A percentile compares a stretch with the other conserved stretches of the same genome.
These are phyloP conservation scores for Dendrobium nobile DNA, from an alignment of 106 monocot species.

Conservation along the genomic window DNA sequence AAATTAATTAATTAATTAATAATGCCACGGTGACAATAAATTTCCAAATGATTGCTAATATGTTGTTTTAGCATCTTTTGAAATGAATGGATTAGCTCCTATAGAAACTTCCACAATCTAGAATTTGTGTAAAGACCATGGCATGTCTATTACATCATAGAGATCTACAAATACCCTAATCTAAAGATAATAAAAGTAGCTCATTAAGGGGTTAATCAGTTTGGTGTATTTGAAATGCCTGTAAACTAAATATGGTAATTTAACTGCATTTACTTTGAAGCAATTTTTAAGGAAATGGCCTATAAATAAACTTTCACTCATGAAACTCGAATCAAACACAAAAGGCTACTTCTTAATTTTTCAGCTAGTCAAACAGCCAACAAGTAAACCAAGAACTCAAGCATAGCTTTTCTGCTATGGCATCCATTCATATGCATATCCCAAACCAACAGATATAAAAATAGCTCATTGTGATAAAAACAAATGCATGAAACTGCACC, in stretches of 20 bases:
- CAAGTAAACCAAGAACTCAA: background rate
- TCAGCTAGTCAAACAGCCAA: background rate
- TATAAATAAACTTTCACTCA: background rate
- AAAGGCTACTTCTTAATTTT: background rate
- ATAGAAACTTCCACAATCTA: background rate
- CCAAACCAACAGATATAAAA: background rate
- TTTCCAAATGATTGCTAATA: background rate
- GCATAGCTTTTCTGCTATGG: background rate
- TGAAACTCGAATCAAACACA: background rate
- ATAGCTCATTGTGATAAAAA: background rate
- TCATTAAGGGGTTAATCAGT: background rate
- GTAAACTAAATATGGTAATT: background rate
- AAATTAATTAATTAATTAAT: background rate
- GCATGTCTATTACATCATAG: background rate
- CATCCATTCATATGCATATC: background rate
- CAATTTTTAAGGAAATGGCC: background rate
- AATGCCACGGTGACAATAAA: background rate
- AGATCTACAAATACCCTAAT: background rate
- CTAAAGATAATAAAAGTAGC: conserved; percentile 1
- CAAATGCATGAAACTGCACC: background rate
- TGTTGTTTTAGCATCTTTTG: background rate
- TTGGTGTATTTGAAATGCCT: background rate
- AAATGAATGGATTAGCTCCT: background rate
- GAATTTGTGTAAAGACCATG: background rate
- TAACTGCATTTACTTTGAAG: background rate